Evolutionary conservation across 164 flowering plant genomes (phyloP).

Genomic region (Taxillus chinensis): DNA sequence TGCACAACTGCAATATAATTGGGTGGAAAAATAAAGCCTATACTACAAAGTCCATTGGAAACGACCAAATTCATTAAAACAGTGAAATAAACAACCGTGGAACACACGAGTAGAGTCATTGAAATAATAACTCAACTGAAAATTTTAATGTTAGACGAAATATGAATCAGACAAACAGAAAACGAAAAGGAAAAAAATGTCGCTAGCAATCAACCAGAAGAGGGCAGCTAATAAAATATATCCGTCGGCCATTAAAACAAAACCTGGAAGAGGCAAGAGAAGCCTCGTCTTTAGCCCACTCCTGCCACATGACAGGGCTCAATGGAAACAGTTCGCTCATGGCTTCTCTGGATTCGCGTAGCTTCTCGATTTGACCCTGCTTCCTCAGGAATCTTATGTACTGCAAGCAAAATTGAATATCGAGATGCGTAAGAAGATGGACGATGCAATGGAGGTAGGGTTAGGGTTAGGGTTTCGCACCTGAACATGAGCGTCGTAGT

Average conservation of each 20-base stretch:
- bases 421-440: background rate
- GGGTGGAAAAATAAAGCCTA: too few species aligned
- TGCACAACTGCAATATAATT: too few species aligned
- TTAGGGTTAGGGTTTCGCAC: constrained; percentile 25
- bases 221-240: background rate
- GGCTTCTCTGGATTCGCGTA: constrained; percentile 68
- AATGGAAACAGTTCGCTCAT: constrained; percentile 72
- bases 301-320: constrained; percentile 78
- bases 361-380: constrained; percentile 60
- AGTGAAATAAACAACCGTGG: too few species aligned
- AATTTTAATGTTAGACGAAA: background rate
- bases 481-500: constrained; percentile 55
- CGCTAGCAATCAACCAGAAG: background rate
- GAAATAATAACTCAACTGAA: too few species aligned
- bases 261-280: constrained; percentile 40
- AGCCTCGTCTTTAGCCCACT: constrained; percentile 81
- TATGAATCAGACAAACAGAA: background rate
- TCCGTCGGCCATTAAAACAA: background rate
- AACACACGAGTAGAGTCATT: too few species aligned
- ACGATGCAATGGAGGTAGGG: background rate
- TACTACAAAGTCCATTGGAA: too few species aligned
- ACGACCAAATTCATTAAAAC: too few species aligned
- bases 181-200: background rate
- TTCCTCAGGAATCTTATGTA: constrained; percentile 61
- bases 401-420: constrained; percentile 22